Evolutionary conservation across 352 stramenopile genomes (phyloP), one percentile per base, ranked within the genome.

Genomic region (Pythium apleroticum): DNA sequence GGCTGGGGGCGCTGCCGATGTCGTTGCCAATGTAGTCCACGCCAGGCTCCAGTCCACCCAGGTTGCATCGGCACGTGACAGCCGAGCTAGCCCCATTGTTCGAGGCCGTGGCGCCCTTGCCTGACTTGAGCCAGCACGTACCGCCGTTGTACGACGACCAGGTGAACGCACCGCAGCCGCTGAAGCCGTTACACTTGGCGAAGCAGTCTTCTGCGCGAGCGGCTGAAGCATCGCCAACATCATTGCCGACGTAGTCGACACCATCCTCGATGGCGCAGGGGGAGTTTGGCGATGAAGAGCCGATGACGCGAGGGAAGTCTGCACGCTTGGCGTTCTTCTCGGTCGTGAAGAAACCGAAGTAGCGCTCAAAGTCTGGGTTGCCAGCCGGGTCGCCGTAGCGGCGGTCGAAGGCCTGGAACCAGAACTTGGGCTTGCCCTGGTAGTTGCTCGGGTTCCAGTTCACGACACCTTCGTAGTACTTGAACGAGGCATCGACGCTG

Each of bases 371-470:
- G 19, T 78, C 71, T 1, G 52, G 24, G 41, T 52, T 10, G 10
- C 30, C 52, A 14, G 57, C 49, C 9, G 28, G 63, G 52, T 78
- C 74, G 10, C 67, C 71, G 4, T 12, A n/a, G 43, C 71, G 74
- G 25, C 68, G 66, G 58, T 81, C 74, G 37, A 81, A 81, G 0
- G 65, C 60, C 54, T 71, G 59, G 60, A 77, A 81, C 74, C 74
- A 81, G 43, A 77, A 78, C 61, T 73, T 74, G 0, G 65, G 74
- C 37, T 45, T 39, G 17, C n/a, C 24, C n/a, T 71, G 60, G 20
- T 54, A 52, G 3, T 37, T 63, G 0, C n/a, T 8, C 10, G 71
- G 71, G 8, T 4, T 63, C 74, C 74, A 81, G 43, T 72, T 58
- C 4, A 67, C 30, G n/a, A 81, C 41, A 4, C 22, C 61, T 3